Base-by-base conservation (phyloP, 345 rosid species). In the Aethionema arabicum region DNA sequence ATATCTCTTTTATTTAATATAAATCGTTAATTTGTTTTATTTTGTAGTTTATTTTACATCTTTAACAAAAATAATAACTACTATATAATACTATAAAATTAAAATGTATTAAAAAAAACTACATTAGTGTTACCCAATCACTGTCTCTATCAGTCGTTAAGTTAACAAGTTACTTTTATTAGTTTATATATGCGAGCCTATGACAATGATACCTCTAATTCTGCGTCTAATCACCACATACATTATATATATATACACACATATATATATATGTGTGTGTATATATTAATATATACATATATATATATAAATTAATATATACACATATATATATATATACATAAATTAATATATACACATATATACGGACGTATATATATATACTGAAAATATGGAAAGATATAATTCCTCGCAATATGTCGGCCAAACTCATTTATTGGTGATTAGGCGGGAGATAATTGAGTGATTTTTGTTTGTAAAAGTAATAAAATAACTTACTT, bases 211-310 rank as follows among this genome's bases (percentile, higher is more conserved):
- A 12, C 9, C 43, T 54, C 16, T 2, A 32, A 49, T 12, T 39
- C 74, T 69, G 74, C 74, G 63, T 62, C 74, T 61, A 36, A 54
- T 69, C 74, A 69, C 74, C 74, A 69, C 74, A 54, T 69, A 68
- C 8, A 31, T 44, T 21, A 21, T 21, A 21, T 21, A 21, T 21
- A 21, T 21, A 21, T 21, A 21, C 2, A 21, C 2, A 21, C 27
- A 21, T 21, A 21, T 21, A 21, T 21, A 21, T n/a, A n/a, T n/a
- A n/a, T n/a, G n/a, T n/a, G n/a, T n/a, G n/a, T n/a, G n/a, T n/a
- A n/a, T n/a, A n/a, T n/a, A n/a, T n/a, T n/a, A n/a, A 21, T 21
- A 21, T 21, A 21, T 21, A 21, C 2, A 21, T 21, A 21, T 2
- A 21, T 21, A 21, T 21, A 21, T 21, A 21, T n/a, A n/a, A n/a